These are phyloP conservation scores for Salvia splendens DNA, from an alignment of 257 asterid genomes.

Conservation along the genomic window DNA sequence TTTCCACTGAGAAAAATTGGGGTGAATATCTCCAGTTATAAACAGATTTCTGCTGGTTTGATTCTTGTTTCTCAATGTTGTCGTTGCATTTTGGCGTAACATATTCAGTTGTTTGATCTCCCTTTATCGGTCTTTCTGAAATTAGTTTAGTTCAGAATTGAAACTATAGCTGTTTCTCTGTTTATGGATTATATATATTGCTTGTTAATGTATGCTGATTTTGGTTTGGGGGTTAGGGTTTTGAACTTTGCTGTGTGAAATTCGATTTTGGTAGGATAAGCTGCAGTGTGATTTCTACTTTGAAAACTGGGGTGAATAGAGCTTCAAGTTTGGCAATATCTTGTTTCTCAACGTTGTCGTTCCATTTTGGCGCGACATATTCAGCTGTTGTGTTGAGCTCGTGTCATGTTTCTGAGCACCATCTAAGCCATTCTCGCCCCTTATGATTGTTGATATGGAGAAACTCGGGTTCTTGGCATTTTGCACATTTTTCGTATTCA, in stretches of 20 bases:
- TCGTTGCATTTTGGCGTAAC: too few relatives aligned
- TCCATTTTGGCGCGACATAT: too few relatives aligned
- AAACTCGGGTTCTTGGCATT: background rate
- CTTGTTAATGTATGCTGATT: background rate
- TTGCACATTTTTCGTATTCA: background rate
- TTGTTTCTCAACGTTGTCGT: background rate
- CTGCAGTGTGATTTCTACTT: conserved; percentile 1
- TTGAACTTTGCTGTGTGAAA: background rate
- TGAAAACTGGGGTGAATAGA: background rate
- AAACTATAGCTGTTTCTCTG: background rate
- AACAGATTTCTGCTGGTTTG: too few relatives aligned
- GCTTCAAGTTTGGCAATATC: background rate
- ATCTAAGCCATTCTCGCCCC: background rate
- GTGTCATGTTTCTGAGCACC: background rate
- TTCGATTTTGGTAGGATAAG: conserved; percentile 5
- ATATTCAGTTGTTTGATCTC: too few relatives aligned
- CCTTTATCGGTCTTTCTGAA: too few relatives aligned
- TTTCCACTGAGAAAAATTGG: too few relatives aligned
- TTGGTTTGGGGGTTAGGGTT: conserved; percentile 11
- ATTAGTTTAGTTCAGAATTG: background rate
- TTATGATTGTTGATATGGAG: background rate
- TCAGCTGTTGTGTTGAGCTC: background rate
- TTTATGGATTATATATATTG: conserved; percentile 6
- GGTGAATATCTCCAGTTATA: too few relatives aligned
- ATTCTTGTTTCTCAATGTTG: too few relatives aligned